Evolutionary conservation across 495 filamentous ascomycete genomes (phyloP), one percentile per base, ranked within the genome.

Genomic region (Penicillium manginii): DNA sequence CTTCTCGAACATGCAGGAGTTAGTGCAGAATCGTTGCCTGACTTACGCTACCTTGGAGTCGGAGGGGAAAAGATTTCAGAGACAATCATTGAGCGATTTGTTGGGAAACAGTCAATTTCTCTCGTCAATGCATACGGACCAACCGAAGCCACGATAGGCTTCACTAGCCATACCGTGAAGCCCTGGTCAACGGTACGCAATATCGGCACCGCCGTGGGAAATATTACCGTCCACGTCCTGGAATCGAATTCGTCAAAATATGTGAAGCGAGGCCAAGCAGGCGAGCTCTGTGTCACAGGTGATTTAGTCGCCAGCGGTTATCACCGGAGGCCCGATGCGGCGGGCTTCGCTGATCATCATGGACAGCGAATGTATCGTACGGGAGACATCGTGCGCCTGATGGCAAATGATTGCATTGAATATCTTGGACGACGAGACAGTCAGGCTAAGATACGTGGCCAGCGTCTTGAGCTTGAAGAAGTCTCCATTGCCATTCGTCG

Each of bases 231-330:
- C 2, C 91, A 83, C 59, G 86, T 94, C 15, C 65, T 93, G 3
- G 73, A 78, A 12, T 85, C 83, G 1, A 81, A 80, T 1, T 83
- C 86, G 0, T 78, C 84, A 15, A 60, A 67, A 3, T 84, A 86
- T 1, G 87, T 91, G 3, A 72, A 89, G 10, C 77, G 83, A 19
- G 90, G 91, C 2, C 87, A 79, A 6, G 77, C 91, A 29, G 91
- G 91, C 22, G 91, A 94, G 65, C 83, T 94, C 4, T 92, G 90
- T 63, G 82, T 93, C 35, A 88, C 88, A 4, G 91, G 91, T 2
- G 87, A 84, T 57, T 75, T 94, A 2, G 89, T 94, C 21, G 91
- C 88, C 2, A 88, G 86, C 61, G 91, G 90, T 0, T 94, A 94
- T 67, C 76, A 91, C 22, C 89, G 89, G 32, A 80, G 88, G 3